These are phyloP conservation scores for Pyrenophora tritici-repentis DNA, from an alignment of 2,329 filamentous ascomycete species.

Conservation along the genomic window DNA sequence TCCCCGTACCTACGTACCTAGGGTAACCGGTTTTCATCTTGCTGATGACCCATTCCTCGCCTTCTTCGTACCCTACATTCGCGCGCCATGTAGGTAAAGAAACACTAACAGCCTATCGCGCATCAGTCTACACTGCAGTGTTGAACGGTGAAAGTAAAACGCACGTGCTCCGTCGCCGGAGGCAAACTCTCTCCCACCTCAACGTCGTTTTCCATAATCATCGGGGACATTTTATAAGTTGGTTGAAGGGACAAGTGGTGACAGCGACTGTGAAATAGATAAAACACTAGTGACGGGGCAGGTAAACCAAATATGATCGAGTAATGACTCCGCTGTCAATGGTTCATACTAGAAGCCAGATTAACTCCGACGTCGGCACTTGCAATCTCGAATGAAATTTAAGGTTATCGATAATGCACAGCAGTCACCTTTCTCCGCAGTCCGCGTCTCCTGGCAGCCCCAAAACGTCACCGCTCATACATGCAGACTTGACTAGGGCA, in stretches of 20 bases:
- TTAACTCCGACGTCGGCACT: constrained; percentile 43
- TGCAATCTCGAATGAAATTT: constrained; percentile 25
- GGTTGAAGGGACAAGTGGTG: neutral
- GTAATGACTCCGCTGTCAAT: constrained; percentile 20
- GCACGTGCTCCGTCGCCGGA: constrained; percentile 48
- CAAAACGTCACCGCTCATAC: constrained; percentile 9
- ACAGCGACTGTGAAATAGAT: constrained; percentile 5
- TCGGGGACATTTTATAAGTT: constrained; percentile 30
- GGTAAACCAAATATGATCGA: constrained; percentile 10
- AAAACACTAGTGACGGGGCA: constrained; percentile 3
- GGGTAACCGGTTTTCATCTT: constrained; percentile 92
- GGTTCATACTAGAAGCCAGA: constrained; percentile 13
- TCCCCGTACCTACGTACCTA: constrained; percentile 56
- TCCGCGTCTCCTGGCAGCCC: constrained; percentile 12
- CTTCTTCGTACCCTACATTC: constrained; percentile 94
- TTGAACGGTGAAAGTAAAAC: constrained; percentile 24
- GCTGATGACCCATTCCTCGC: constrained; percentile 80
- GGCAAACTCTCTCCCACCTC: constrained; percentile 48
- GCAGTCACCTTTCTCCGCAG: constrained; percentile 12
- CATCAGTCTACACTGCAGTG: constrained; percentile 20
- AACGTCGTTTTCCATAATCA: constrained; percentile 40
- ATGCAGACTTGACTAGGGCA: constrained; percentile 5
- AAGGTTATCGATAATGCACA: constrained; percentile 43
- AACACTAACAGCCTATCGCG: constrained; percentile 82
- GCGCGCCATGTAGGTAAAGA: constrained; percentile 91